phyloP scores from a whole-genome alignment of 164 flowering plant genomes.

The Litsea cubeba region DNA sequence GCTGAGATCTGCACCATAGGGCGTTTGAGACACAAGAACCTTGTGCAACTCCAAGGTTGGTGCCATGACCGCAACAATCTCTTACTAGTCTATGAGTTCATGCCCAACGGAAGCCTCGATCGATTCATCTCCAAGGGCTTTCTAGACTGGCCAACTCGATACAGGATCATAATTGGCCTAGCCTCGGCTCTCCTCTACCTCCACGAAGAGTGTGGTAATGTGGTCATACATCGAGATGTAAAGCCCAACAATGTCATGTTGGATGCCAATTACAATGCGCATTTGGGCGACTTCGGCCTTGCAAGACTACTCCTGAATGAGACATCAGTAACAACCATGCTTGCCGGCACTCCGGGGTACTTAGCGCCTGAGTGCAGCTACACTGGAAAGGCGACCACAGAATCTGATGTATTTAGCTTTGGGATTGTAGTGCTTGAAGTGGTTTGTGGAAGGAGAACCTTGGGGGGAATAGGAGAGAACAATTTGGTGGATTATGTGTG shows the following conservation, averaged over 20 bases:
- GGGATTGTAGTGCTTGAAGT: slow-evolving; percentile 75
- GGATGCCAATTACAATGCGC: slow-evolving; percentile 60
- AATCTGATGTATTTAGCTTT: slow-evolving; percentile 73
- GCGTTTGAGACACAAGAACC: slow-evolving; percentile 57
- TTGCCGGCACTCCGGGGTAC: slow-evolving; percentile 82
- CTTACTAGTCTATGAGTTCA: slow-evolving; percentile 64
- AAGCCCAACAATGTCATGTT: slow-evolving; percentile 76
- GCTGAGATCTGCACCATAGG: slow-evolving; percentile 38
- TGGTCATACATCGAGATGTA: slow-evolving; percentile 76
- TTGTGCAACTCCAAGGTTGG: slow-evolving; percentile 82
- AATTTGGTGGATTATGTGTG: slow-evolving; percentile 45
- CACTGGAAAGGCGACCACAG: slow-evolving; percentile 50
- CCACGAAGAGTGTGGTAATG: slow-evolving; percentile 75
- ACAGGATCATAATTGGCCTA: slow-evolving; percentile 51
- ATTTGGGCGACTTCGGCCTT: slow-evolving; percentile 76
- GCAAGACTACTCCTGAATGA: slow-evolving; percentile 54
- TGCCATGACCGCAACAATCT: slow-evolving; percentile 61
- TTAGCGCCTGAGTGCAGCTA: slow-evolving; percentile 76
- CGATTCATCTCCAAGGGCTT: slow-evolving; percentile 22
- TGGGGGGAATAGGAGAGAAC: slow-evolving; percentile 29
- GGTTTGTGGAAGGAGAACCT: slow-evolving; percentile 51
- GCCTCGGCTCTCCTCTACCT: slow-evolving; percentile 68
- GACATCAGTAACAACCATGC: slow-evolving; percentile 33
- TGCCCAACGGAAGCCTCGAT: slow-evolving; percentile 71
- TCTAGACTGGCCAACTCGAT: slow-evolving; percentile 48